Evolutionary conservation across 1,284 basidiomycete genomes (phyloP).

Genomic region (Marasmius oreades): DNA sequence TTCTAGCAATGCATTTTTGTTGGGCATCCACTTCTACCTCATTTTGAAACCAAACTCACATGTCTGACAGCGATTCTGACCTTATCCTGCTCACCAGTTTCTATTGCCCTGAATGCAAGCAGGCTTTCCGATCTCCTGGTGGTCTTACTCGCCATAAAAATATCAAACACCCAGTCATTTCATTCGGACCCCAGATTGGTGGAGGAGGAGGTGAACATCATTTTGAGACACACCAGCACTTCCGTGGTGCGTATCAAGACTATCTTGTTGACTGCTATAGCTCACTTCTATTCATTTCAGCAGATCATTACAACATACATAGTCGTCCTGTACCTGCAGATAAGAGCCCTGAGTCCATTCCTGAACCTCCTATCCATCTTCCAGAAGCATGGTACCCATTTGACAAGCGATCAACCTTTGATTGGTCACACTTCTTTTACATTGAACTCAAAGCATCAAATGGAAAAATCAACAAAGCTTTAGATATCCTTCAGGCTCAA

Average conservation of each 20-base stretch:
- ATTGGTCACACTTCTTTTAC: constrained; percentile 18
- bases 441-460: constrained; percentile 14
- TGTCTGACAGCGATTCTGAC: neutral
- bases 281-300: neutral
- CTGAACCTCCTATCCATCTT: no score
- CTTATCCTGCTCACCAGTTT: neutral
- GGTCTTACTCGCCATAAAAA: neutral
- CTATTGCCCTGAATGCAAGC: neutral
- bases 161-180: neutral
- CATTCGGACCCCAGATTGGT: neutral
- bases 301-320: neutral
- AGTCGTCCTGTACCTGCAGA: neutral
- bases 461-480: constrained; percentile 12
- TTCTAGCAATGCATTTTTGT: no score
- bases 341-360: neutral
- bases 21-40: neutral
- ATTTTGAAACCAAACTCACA: neutral
- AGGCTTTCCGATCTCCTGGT: neutral
- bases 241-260: neutral
- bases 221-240: neutral
- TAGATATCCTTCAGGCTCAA: constrained; percentile 18
- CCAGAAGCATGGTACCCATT: constrained; percentile 15
- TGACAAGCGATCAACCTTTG: constrained; percentile 11
- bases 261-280: neutral
- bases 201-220: neutral